Evolutionary conservation across 2,329 filamentous ascomycete genomes (phyloP).

Genomic region (Didymellaceae sp.): DNA sequence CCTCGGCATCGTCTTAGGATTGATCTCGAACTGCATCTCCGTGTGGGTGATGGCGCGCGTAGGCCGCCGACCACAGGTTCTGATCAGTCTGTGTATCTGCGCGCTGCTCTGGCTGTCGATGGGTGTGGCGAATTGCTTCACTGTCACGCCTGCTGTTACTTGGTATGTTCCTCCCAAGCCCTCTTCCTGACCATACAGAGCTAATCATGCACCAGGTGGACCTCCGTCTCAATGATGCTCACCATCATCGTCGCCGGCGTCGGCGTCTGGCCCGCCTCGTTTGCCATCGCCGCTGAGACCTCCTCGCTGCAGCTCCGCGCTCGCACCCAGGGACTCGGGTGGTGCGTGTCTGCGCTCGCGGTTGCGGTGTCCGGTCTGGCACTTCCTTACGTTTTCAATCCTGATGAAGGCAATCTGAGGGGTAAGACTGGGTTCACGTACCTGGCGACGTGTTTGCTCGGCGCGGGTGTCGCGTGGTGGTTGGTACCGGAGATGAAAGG

Average conservation of each 20-base stretch:
- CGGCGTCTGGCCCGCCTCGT: conserved; percentile 54
- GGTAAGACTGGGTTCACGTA: conserved; percentile 54
- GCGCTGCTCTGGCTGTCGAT: conserved; percentile 54
- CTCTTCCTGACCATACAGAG: not conserved
- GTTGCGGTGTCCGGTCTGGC: conserved; percentile 55
- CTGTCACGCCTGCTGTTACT: conserved; percentile 43
- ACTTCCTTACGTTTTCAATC: conserved; percentile 61
- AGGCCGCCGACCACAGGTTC: conserved; percentile 51
- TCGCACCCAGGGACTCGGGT: conserved; percentile 55
- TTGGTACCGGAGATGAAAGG: conserved; percentile 63
- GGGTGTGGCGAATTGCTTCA: conserved; percentile 57
- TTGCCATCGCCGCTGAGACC: conserved; percentile 53
- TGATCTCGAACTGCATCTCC: conserved; percentile 54
- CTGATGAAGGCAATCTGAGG: conserved; percentile 51
- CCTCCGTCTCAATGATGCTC: conserved; percentile 51
- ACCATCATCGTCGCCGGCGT: conserved; percentile 54
- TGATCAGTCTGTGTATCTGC: conserved; percentile 45
- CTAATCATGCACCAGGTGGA: conserved; percentile 45
- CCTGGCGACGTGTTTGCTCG: conserved; percentile 43
- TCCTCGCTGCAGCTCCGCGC: conserved; percentile 54
- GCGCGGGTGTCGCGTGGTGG: conserved; percentile 51
- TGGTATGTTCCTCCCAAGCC: conserved; percentile 44
- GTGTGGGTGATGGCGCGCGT: conserved; percentile 55
- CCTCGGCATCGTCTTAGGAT: conserved; percentile 54
- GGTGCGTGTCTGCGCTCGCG: conserved; percentile 51